Evolutionary conservation across 192 early-diverging fungal species (phyloP), one percentile per base, ranked within the genome.

Genomic region (Coemansia sp.): DNA sequence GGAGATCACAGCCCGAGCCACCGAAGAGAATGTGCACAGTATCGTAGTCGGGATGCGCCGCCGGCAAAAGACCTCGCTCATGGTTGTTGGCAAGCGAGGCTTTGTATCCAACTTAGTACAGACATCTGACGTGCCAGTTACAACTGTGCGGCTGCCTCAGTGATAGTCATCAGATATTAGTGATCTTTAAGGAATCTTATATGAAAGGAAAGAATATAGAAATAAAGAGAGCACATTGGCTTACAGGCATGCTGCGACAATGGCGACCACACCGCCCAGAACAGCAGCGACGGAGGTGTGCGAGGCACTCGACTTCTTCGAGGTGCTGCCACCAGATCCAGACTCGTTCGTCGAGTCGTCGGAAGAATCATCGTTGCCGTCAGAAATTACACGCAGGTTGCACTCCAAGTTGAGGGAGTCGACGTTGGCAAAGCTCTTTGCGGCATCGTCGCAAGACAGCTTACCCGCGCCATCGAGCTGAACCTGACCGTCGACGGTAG

Each of bases 401-500:
- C 80, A 83, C 31, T 83, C 67, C 10, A 83, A 67, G 66, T 75
- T 78, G 70, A 66, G 51, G 27, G 72, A 38, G 59, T 38, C 59
- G 7, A 61, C 59, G 59, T 18, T 36, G 33, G 59, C 59, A 54
- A 83, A 67, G 41, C 46, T 73, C 59, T 62, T 55, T 65, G 63
- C 47, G 43, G 82, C 77, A 24, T 68, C 65, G 12, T 69, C 66
- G 67, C 90, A 91, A 44, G 81, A 73, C 68, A 92, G 71, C 34
- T 55, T 80, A 65, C 88, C 88, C 22, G 85, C 87, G n/a, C 89
- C 89, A 51, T 83, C 78, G n/a, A 93, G 67, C 65, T 77, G 83
- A 82, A 90, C 87, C 33, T 84, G 86, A 24, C 91, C 90, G 40
- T 88, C 85, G 27, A 92, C 85, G 15, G 81, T 73, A 59, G 82